Base-by-base conservation (phyloP, 2,329 filamentous ascomycete species). In the Exophiala phaeomuriformis region DNA sequence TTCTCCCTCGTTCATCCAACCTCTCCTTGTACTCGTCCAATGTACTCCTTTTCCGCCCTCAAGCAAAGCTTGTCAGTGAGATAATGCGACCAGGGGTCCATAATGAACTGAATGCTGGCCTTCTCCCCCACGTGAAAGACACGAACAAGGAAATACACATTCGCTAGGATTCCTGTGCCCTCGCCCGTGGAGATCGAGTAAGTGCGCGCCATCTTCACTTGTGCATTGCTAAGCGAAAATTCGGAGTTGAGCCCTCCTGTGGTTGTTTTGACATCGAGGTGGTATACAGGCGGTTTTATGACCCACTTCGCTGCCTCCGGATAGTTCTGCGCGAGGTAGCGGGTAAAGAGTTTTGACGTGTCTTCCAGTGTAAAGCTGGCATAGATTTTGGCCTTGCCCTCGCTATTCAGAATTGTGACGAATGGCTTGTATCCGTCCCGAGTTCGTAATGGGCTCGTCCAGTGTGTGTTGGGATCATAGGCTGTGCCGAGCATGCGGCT, bases 231-330 rank as follows among this genome's bases (percentile, higher is more conserved):
- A 8, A 33, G 29, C 2, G 40, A 36, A 31, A 51, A 51, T 31
- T 44, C 48, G 12, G 48, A 51, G 32, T 6, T 10, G 29, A 51
- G 33, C 19, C 31, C 40, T 3, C 48, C 48, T 5, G 19, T 36
- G n/a, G 48, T 51, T 9, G 48, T 51, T 28, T 27, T 51, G 31
- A 51, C 48, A 35, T 51, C 48, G 27, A 51, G 48, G 19, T 51
- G 48, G 29, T 51, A 51, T 27, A 51, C 40, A 5, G 48, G 48
- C 6, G 48, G 48, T 28, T 40, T 42, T n/a, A 32, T 35, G 27
- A 51, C 33, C 48, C 48, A 51, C 37, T 43, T 43, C 28, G 8
- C 42, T 4, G 48, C 48, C 9, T 43, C 39, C 8, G 48, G 31
- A n/a, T 51, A 44, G 7, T 12, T 27, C 30, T 51, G 39, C 2